Percentiles rank a stretch among this genome's conserved stretches.
Conservation (phyloP, 257 asterid genomes). For the Capsicum chinense region DNA sequence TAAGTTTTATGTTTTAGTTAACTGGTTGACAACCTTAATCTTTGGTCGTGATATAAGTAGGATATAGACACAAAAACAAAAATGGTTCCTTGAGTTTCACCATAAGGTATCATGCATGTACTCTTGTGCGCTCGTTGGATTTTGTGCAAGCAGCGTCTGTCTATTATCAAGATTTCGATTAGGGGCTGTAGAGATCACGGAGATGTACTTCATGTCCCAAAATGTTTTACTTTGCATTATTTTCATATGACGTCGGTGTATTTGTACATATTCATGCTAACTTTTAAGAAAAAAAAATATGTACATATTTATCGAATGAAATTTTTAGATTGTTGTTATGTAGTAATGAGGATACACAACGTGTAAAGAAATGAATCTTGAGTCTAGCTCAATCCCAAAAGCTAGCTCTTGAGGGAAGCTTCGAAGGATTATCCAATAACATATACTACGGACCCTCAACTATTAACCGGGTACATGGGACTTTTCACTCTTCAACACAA, state of each 20-base stretch:
- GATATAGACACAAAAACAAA: conserved; percentile 40
- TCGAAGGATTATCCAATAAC: too few relatives aligned
- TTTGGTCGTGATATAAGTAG: conserved; percentile 95
- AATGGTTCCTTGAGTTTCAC: too few relatives aligned
- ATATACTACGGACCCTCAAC: too few relatives aligned
- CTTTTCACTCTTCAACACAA: too few relatives aligned
- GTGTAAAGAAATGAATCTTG: too few relatives aligned
- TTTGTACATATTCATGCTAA: neutral
- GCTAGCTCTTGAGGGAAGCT: too few relatives aligned
- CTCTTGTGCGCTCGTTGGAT: neutral
- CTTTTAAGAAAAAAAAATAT: neutral
- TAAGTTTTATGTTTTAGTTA: conserved; percentile 79
- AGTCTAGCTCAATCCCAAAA: too few relatives aligned
- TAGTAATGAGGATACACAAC: too few relatives aligned
- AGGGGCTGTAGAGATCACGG: neutral
- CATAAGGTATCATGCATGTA: too few relatives aligned
- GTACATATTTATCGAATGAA: too few relatives aligned
- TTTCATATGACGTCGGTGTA: neutral
- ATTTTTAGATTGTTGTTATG: neutral
- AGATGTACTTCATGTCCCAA: neutral
- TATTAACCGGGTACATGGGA: too few relatives aligned
- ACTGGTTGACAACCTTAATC: conserved; percentile 83
- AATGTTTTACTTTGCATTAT: neutral
- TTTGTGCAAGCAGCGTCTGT: neutral
- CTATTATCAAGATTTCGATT: neutral